Evolutionary conservation across 164 flowering plant species (phyloP).

Genomic region (Paratinospora sagittata): DNA sequence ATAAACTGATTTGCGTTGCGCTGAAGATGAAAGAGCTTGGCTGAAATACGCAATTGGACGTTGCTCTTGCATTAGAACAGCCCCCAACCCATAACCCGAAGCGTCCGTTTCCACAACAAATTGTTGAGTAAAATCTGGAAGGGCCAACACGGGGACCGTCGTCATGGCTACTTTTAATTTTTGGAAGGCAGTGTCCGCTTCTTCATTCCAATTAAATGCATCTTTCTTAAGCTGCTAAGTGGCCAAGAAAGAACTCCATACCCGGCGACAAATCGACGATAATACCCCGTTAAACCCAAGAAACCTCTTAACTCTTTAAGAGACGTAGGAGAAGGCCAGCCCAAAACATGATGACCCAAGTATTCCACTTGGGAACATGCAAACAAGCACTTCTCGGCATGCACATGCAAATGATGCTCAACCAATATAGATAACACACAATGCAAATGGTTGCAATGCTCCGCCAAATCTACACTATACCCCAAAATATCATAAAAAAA

Average conservation of each 20-base stretch:
- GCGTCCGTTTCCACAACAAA: conserved; percentile 10
- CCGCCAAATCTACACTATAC: no score
- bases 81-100: background rate
- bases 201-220: no score
- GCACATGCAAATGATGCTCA: no score
- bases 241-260: background rate
- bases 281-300: background rate
- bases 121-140: background rate
- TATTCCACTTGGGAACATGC: no score
- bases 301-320: no score
- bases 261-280: background rate
- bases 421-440: no score
- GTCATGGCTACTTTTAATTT: conserved; percentile 1
- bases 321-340: no score
- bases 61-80: background rate
- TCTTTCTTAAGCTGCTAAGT: background rate
- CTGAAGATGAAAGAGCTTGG: background rate
- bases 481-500: no score
- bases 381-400: no score
- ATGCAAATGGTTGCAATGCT: no score
- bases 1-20: background rate
- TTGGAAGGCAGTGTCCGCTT: background rate
- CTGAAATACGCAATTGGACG: conserved; percentile 7
- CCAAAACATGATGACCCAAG: no score
- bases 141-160: background rate